Evolutionary conservation across 768 basidiomycete genomes (phyloP).

Genomic region (Mycena chlorophos): DNA sequence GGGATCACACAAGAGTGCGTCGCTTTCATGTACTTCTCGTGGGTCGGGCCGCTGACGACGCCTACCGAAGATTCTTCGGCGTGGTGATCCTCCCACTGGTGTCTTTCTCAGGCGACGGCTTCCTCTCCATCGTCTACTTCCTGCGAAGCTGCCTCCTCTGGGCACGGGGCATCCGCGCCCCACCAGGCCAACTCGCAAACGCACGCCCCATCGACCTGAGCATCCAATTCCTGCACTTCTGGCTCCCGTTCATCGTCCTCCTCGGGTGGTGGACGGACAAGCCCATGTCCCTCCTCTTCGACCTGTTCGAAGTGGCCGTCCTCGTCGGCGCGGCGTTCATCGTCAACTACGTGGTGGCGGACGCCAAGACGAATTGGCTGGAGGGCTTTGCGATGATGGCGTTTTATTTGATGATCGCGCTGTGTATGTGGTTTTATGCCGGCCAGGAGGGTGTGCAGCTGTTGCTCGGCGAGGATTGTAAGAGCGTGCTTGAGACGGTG

Average conservation of each 20-base stretch:
- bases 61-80: constrained; percentile 62
- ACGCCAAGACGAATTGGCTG: constrained; percentile 73
- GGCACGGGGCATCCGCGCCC: constrained; percentile 39
- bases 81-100: constrained; percentile 70
- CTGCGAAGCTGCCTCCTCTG: constrained; percentile 43
- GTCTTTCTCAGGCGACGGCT: constrained; percentile 69
- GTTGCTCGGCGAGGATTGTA: constrained; percentile 39
- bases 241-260: constrained; percentile 73
- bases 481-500: constrained; percentile 39
- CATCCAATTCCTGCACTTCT: constrained; percentile 79
- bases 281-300: constrained; percentile 68
- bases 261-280: constrained; percentile 66
- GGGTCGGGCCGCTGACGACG: no score
- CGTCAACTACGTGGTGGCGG: constrained; percentile 75
- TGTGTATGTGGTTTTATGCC: constrained; percentile 66
- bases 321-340: constrained; percentile 69
- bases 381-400: constrained; percentile 75
- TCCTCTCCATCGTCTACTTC: constrained; percentile 61
- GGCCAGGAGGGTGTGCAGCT: constrained; percentile 53
- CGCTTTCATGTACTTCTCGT: neutral
- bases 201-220: constrained; percentile 73
- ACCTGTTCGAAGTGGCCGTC: constrained; percentile 67
- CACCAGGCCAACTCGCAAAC: constrained; percentile 62
- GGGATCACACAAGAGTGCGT: constrained; percentile 55
- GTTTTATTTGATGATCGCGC: constrained; percentile 34